A percentile compares a stretch with the other conserved stretches of the same genome.
These are phyloP conservation scores for Adenanthera pavonina DNA, from an alignment of 306 rosid genomes.

Conservation along the genomic window DNA sequence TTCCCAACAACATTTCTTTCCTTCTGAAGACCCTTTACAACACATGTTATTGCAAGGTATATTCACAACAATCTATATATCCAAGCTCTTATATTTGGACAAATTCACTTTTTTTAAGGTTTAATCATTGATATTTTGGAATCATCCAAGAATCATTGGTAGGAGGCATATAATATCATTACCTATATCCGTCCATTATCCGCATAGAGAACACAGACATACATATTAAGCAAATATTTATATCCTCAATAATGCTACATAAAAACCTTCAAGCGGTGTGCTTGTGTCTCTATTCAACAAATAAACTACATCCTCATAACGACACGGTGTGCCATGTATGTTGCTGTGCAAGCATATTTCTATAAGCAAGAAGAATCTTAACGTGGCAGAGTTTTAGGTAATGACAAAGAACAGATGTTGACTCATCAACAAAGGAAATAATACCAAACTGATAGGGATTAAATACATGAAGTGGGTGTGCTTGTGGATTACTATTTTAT, in stretches of 20 bases:
- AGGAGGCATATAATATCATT: constrained; percentile 54
- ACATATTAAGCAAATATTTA: neutral
- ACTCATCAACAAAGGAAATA: constrained; percentile 83
- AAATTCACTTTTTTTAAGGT: constrained; percentile 42
- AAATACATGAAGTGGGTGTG: constrained; percentile 59
- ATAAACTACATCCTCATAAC: constrained; percentile 16
- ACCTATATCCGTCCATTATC: neutral
- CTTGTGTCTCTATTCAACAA: neutral
- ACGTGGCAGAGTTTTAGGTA: constrained; percentile 85
- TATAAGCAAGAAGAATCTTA: constrained; percentile 67
- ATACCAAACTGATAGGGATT: constrained; percentile 70
- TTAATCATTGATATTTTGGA: constrained; percentile 67
- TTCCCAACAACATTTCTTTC: neutral
- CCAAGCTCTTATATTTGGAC: constrained; percentile 33
- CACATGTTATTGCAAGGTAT: constrained; percentile 37
- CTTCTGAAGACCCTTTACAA: neutral
- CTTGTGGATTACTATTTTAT: constrained; percentile 42
- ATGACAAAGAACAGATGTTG: constrained; percentile 87
- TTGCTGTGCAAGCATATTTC: constrained; percentile 42
- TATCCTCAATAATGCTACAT: constrained; percentile 38
- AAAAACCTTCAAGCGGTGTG: neutral
- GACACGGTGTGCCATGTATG: constrained; percentile 8
- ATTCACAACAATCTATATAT: constrained; percentile 36
- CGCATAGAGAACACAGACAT: neutral
- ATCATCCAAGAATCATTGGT: constrained; percentile 69